A percentile compares a stretch with the other conserved stretches of the same genome.
Evolutionary conservation across 1,284 basidiomycete genomes (phyloP).

Genomic region (Sporisorium iseilematis-ciliati): DNA sequence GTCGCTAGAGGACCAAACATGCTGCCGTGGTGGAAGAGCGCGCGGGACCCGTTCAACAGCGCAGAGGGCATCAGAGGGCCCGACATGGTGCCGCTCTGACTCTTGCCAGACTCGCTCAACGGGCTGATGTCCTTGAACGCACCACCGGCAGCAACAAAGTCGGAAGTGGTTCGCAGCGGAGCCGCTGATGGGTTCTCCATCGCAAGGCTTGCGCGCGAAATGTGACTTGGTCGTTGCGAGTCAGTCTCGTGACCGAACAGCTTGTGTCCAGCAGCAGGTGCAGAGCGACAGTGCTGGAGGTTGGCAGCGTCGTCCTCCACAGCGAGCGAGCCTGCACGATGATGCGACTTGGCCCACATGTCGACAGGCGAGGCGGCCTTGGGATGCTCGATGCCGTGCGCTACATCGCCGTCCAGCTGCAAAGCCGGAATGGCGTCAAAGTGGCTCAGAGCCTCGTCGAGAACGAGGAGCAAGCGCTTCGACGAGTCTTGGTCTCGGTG

Average conservation of each 20-base stretch:
- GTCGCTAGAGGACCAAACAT: conserved; percentile 46
- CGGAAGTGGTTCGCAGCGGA: conserved; percentile 34
- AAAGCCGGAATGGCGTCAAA: conserved; percentile 50
- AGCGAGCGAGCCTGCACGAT: conserved; percentile 26
- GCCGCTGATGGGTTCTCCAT: conserved; percentile 32
- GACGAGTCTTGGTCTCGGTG: conserved; percentile 48
- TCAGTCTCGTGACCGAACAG: background rate
- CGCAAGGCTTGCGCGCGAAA: conserved; percentile 31
- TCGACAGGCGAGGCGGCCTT: conserved; percentile 27
- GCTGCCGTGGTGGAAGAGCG: conserved; percentile 38
- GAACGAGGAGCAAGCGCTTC: conserved; percentile 51
- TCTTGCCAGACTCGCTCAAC: conserved; percentile 39
- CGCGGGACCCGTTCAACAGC: conserved; percentile 38
- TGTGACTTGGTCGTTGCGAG: conserved; percentile 18
- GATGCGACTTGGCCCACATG: conserved; percentile 41
- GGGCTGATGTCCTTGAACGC: conserved; percentile 34
- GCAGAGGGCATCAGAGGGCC: conserved; percentile 49
- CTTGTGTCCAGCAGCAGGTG: conserved; percentile 40
- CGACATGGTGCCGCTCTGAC: conserved; percentile 38
- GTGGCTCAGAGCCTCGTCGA: conserved; percentile 51
- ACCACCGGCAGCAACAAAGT: conserved; percentile 18
- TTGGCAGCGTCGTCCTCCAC: conserved; percentile 17
- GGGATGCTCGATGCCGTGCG: conserved; percentile 2
- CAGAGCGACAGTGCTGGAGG: conserved; percentile 57
- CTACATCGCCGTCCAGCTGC: conserved; percentile 28